phyloP scores from a whole-genome alignment of 108 stramenopile genomes.

The Asterionellopsis glacialis region DNA sequence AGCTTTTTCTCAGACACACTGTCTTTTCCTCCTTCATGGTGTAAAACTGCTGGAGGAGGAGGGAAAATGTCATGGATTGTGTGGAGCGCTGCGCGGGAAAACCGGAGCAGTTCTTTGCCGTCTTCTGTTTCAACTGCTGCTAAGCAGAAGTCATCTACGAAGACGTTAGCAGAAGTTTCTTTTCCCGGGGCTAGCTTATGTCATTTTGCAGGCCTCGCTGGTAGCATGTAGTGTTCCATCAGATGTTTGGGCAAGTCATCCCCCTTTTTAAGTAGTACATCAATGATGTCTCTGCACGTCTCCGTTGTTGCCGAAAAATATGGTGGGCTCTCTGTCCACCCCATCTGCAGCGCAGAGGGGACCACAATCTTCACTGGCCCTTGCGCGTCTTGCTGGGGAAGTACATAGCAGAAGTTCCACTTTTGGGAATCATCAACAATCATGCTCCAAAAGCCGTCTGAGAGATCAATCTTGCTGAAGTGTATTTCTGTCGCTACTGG shows the following conservation, averaged over 20 bases:
- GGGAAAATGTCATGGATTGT: no score
- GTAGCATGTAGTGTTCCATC: background rate
- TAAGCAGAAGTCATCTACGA: no score
- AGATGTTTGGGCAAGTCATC: background rate
- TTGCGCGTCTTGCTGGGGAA: no score
- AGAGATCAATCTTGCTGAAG: background rate
- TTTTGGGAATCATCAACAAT: background rate
- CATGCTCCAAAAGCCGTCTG: background rate
- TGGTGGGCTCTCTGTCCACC: background rate
- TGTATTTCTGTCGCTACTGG: background rate
- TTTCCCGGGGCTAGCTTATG: no score
- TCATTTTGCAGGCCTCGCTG: background rate
- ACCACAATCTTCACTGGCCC: background rate
- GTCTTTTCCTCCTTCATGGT: no score
- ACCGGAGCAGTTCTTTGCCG: no score
- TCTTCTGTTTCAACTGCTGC: no score
- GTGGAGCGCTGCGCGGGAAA: no score
- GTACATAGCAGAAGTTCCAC: background rate
- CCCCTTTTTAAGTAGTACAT: background rate
- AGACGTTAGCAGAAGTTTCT: no score
- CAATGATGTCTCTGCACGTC: background rate
- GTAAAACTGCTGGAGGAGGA: no score
- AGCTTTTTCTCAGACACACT: no score
- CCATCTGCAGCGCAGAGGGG: background rate
- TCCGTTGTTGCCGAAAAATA: background rate